These are phyloP conservation scores for Canna indica DNA, from an alignment of 176 grass and related monocot genomes.

Conservation along the genomic window DNA sequence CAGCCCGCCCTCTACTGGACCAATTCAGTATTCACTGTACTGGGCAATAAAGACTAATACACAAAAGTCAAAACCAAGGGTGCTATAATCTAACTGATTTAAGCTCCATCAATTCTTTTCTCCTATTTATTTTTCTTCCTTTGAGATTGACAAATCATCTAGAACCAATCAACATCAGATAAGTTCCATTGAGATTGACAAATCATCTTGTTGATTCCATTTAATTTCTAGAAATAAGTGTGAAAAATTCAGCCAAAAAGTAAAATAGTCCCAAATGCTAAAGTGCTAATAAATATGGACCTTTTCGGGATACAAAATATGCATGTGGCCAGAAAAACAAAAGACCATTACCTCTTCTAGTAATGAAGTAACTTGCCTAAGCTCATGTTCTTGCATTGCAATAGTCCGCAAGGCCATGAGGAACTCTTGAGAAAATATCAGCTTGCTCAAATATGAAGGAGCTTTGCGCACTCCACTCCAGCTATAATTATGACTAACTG, in stretches of 20 bases:
- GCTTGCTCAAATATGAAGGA: conserved; percentile 63
- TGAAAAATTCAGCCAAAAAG: not conserved
- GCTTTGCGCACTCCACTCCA: conserved; percentile 78
- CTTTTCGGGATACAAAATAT: not conserved
- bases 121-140: too few relatives aligned
- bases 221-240: not conserved
- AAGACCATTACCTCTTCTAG: conserved; percentile 46
- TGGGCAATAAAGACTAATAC: too few relatives aligned
- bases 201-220: not conserved
- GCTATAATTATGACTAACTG: conserved; percentile 37
- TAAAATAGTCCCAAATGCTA: too few relatives aligned
- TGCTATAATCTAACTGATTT: too few relatives aligned
- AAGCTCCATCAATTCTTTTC: too few relatives aligned
- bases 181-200: not conserved
- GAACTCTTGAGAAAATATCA: conserved; percentile 78
- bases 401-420: conserved; percentile 55
- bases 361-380: conserved; percentile 48
- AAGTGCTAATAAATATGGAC: not conserved
- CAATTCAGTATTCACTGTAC: too few relatives aligned
- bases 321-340: not conserved
- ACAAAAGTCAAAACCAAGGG: too few relatives aligned
- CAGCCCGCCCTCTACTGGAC: too few relatives aligned
- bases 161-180: not conserved
- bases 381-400: conserved; percentile 83
- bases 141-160: too few relatives aligned